Conservation (phyloP, 345 rosid species). For the Litchi chinensis region DNA sequence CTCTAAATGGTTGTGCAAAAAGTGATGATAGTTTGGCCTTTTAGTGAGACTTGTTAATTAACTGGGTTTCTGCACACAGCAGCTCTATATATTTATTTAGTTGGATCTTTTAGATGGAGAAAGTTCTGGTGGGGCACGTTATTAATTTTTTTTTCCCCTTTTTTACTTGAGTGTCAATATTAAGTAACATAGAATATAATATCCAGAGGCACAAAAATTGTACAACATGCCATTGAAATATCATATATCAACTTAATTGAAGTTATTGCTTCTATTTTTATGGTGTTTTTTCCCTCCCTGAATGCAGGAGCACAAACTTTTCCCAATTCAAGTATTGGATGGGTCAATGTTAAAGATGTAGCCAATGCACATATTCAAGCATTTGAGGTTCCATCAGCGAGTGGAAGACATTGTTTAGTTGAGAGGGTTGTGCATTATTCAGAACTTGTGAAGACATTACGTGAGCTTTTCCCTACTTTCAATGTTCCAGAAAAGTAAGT, state of each 20-base stretch:
- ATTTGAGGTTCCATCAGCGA: slow-evolving; percentile 74
- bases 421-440: slow-evolving; percentile 84
- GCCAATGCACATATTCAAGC: slow-evolving; percentile 90
- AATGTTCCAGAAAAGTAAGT: slow-evolving; percentile 79
- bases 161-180: background rate
- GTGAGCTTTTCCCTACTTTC: slow-evolving; percentile 62
- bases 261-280: background rate
- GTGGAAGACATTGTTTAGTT: slow-evolving; percentile 82
- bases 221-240: background rate
- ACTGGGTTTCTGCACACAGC: background rate
- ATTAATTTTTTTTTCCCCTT: background rate
- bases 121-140: background rate
- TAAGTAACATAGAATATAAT: background rate
- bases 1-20: background rate
- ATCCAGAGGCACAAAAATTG: background rate
- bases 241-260: background rate
- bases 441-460: slow-evolving; percentile 60
- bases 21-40: background rate
- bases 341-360: slow-evolving; percentile 89
- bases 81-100: background rate
- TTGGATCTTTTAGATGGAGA: background rate
- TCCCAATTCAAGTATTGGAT: slow-evolving; percentile 72
- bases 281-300: background rate
- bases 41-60: background rate
- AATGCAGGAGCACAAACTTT: slow-evolving; percentile 69